Percentiles rank a stretch among this genome's conserved stretches.
Conservation (phyloP, 2,329 filamentous ascomycete genomes). For the Monilinia fructicola region DNA sequence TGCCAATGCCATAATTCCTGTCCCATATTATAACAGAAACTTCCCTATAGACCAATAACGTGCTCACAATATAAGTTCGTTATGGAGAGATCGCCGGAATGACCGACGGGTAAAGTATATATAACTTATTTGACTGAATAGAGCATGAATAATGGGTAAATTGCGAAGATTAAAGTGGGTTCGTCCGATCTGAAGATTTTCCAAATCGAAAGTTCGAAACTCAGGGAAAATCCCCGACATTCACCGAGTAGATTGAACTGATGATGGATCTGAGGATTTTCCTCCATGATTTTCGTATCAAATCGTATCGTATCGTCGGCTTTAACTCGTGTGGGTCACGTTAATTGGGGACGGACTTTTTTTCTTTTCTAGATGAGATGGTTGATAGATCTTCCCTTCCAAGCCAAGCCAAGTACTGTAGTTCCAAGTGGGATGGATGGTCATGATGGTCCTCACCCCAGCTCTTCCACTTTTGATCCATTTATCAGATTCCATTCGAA, state of each 20-base stretch:
- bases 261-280: constrained; percentile 8
- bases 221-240: constrained; percentile 9
- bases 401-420: too few relatives aligned
- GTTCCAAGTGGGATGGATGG: constrained; percentile 4
- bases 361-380: neutral
- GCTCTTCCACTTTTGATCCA: constrained; percentile 2
- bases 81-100: neutral
- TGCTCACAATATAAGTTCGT: neutral
- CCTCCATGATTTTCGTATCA: too few relatives aligned
- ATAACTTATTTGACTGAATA: neutral
- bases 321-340: constrained; percentile 8
- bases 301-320: neutral
- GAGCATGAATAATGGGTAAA: constrained; percentile 14
- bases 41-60: constrained; percentile 11
- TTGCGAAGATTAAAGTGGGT: constrained; percentile 12
- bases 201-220: neutral
- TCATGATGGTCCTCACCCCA: neutral
- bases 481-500: neutral
- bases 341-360: too few relatives aligned
- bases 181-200: constrained; percentile 6
- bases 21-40: constrained; percentile 16
- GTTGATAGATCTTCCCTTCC: neutral
- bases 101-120: neutral
- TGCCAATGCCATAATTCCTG: neutral
- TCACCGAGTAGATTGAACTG: constrained; percentile 10